Percentiles rank a stretch among this genome's conserved stretches.
Conservation (phyloP, 139 green algal species). For the Chlamydomonas eustigma region DNA sequence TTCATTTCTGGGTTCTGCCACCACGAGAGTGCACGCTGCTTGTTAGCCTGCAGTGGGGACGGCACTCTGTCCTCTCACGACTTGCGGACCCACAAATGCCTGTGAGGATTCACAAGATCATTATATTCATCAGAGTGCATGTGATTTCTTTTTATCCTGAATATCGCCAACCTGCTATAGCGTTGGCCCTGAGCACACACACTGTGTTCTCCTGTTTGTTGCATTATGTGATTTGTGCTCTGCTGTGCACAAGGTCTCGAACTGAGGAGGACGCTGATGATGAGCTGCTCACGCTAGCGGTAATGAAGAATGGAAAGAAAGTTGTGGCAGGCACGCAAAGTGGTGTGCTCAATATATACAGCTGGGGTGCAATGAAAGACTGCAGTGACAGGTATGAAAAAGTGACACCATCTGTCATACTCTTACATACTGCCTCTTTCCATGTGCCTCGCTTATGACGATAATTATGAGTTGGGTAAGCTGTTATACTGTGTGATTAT, state of each 20-base stretch:
- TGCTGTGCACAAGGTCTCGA: neutral
- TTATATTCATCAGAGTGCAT: no score
- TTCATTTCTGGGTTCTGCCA: conserved; percentile 71
- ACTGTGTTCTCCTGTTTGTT: no score
- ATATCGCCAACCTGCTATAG: no score
- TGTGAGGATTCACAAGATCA: no score
- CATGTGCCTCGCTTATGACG: no score
- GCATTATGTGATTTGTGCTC: neutral
- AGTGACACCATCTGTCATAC: no score
- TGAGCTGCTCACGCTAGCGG: conserved; percentile 78
- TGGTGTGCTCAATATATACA: conserved; percentile 77
- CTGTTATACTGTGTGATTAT: no score
- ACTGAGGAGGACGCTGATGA: conserved; percentile 47
- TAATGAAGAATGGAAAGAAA: conserved; percentile 71
- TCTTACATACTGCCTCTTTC: no score
- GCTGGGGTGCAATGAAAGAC: conserved; percentile 87
- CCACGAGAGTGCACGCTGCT: conserved; percentile 24
- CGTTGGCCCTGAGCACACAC: no score
- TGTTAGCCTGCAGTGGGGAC: conserved; percentile 75
- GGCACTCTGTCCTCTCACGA: conserved; percentile 37
- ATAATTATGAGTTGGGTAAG: no score
- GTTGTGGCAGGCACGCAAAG: conserved; percentile 62
- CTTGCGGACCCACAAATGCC: no score
- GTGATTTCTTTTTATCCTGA: no score
- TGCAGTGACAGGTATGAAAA: conserved; percentile 59